Conservation (phyloP, 1,284 basidiomycete species). For the Amylostereum areolatum region DNA sequence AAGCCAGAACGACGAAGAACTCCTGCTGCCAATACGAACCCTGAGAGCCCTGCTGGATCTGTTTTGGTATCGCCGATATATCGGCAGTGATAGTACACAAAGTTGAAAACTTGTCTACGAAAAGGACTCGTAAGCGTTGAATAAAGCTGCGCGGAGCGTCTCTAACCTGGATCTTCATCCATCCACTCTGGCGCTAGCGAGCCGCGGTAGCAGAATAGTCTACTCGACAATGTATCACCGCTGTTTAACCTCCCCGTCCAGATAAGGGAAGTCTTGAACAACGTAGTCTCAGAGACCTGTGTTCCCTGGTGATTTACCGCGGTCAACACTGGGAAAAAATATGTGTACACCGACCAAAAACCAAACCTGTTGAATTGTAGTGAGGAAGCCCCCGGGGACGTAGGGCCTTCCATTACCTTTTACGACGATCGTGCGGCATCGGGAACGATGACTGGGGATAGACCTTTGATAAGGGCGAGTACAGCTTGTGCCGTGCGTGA, state of each 20-base stretch:
- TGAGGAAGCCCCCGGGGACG: too few relatives aligned
- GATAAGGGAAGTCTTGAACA: not conserved
- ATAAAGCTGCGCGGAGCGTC: not conserved
- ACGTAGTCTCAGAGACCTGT: not conserved
- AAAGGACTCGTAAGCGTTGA: too few relatives aligned
- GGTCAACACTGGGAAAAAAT: too few relatives aligned
- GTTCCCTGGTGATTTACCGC: not conserved
- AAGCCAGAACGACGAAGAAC: slow-evolving; percentile 1
- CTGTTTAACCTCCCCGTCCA: not conserved
- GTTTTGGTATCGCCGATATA: not conserved
- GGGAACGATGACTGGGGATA: not conserved
- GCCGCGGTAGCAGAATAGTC: not conserved
- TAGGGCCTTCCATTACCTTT: too few relatives aligned
- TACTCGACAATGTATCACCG: too few relatives aligned
- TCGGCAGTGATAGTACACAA: not conserved
- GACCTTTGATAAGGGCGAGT: not conserved
- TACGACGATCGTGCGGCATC: too few relatives aligned
- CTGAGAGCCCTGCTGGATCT: not conserved
- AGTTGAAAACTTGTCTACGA: not conserved
- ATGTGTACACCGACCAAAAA: too few relatives aligned
- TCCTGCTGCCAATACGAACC: not conserved
- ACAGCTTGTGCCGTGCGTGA: not conserved
- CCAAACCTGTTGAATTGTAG: too few relatives aligned
- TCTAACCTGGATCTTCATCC: not conserved
- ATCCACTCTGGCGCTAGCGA: not conserved